These are phyloP conservation scores for Podaxis sp. DNA, from an alignment of 768 basidiomycete species.

Conservation along the genomic window DNA sequence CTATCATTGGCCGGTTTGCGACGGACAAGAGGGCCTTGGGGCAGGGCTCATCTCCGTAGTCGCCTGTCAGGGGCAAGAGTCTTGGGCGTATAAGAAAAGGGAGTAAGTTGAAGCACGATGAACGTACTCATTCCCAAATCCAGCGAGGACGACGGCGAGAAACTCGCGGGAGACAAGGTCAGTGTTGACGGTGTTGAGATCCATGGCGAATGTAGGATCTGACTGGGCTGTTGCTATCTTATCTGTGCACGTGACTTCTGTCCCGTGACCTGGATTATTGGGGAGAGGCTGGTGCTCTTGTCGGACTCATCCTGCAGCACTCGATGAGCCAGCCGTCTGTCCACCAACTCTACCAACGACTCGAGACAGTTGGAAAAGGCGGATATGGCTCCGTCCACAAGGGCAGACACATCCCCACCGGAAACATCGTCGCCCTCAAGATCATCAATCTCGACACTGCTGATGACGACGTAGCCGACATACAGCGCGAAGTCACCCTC, in stretches of 20 bases:
- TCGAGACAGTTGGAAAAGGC: constrained; percentile 93
- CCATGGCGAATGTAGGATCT: constrained; percentile 41
- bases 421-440: constrained; percentile 93
- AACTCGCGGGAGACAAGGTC: constrained; percentile 71
- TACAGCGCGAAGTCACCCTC: constrained; percentile 93
- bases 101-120: constrained; percentile 1
- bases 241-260: background rate
- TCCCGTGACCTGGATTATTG: constrained; percentile 2
- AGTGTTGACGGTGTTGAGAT: constrained; percentile 55
- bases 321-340: constrained; percentile 55
- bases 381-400: constrained; percentile 96
- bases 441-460: constrained; percentile 97
- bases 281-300: background rate
- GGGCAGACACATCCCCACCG: constrained; percentile 79
- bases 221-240: background rate
- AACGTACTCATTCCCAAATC: constrained; percentile 87
- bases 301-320: background rate
- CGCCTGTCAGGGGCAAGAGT: constrained; percentile 69
- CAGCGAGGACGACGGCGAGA: constrained; percentile 83
- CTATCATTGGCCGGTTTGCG: constrained; percentile 84
- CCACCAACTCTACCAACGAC: constrained; percentile 78
- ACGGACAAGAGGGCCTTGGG: constrained; percentile 89
- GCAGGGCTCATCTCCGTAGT: constrained; percentile 77
- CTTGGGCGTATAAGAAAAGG: constrained; percentile 36
- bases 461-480: constrained; percentile 95